Base-by-base conservation (phyloP, 768 basidiomycete genomes). In the Pleurotus tuber-regium region DNA sequence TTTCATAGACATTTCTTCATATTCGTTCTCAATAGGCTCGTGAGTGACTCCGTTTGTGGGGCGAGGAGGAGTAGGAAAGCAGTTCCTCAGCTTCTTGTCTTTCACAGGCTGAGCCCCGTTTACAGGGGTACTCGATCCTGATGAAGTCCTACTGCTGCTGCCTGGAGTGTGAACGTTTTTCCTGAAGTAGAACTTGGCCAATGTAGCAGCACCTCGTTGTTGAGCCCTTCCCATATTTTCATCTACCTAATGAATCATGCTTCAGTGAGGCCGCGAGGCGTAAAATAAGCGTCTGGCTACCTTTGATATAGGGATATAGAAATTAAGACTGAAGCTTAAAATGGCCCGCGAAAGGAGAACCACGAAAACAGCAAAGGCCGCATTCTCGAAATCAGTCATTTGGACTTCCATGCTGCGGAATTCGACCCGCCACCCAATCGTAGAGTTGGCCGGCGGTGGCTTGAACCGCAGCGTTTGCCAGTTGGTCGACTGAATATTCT, bases 391-490 rank as follows among this genome's bases (percentile, higher is more conserved):
- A 70, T 99, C 97, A 7, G 97, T 98, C 64, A 98, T 82, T 63
- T 98, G 97, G 2, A 98, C 94, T 66, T 99, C 97, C 97, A 98
- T 98, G 65, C 90, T 92, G 52, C 97, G 79, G 70, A 99, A 99
- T 66, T 99, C 97, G 4, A 98, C 96, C 33, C 97, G 79, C 97
- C 97, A 99, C 26, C 96, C 97, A 50, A 98, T 98, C 5, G 83
- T 66, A 4, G 96, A 93, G 50, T 89, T 86, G 4, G 91, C 86
- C 23, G 97, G 96, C 10, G 97, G 97, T 2, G 97, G 97, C 66
- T 99, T 99, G 80, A 99, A 99, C 42, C 97, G 83, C 26, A 99
- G 76, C 0, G 97, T 98, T 71, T 99, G 97, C 97, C 97, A 99
- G 63, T 99, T 99, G 3, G 97, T 99, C 2, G 97, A 98, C 80